Percentiles rank a stretch among this genome's conserved stretches.
Conservation (phyloP, 306 rosid genomes). For the Cyamopsis tetragonoloba region DNA sequence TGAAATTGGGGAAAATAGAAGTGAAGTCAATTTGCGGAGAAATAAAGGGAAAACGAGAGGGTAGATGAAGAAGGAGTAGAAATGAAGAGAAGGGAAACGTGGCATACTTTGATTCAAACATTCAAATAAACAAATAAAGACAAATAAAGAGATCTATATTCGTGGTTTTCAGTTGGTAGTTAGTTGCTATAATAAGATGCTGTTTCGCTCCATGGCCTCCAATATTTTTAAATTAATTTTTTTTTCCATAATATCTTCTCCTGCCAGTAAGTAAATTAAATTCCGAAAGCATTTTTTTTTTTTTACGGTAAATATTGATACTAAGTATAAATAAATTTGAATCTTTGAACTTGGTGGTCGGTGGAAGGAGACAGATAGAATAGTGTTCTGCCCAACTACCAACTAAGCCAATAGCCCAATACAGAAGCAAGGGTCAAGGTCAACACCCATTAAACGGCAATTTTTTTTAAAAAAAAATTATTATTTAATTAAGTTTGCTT, state of each 20-base stretch:
- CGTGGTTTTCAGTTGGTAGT: slow-evolving; percentile 20
- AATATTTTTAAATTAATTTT: not conserved
- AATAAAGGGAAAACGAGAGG: not conserved
- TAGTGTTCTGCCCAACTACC: not conserved
- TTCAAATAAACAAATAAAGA: not conserved
- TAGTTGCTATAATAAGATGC: not conserved
- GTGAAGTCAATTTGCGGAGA: not conserved
- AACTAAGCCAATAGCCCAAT: not conserved
- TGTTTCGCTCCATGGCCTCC: not conserved
- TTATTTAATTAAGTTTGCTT: too few relatives aligned
- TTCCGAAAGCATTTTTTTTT: too few relatives aligned
- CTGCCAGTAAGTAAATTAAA: too few relatives aligned
- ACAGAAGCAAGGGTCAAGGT: not conserved
- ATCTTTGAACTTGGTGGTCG: too few relatives aligned
- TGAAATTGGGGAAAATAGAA: slow-evolving; percentile 1
- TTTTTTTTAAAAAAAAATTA: not conserved
- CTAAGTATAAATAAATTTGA: too few relatives aligned
- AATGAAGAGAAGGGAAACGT: not conserved
- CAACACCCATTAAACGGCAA: not conserved
- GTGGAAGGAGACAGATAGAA: not conserved
- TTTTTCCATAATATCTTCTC: too few relatives aligned
- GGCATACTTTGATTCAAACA: not conserved
- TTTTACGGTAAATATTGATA: too few relatives aligned
- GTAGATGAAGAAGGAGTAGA: not conserved
- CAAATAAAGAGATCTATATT: not conserved